These are phyloP conservation scores for Fusarium torulosum DNA, from an alignment of 2,329 filamentous ascomycete species.

Conservation along the genomic window DNA sequence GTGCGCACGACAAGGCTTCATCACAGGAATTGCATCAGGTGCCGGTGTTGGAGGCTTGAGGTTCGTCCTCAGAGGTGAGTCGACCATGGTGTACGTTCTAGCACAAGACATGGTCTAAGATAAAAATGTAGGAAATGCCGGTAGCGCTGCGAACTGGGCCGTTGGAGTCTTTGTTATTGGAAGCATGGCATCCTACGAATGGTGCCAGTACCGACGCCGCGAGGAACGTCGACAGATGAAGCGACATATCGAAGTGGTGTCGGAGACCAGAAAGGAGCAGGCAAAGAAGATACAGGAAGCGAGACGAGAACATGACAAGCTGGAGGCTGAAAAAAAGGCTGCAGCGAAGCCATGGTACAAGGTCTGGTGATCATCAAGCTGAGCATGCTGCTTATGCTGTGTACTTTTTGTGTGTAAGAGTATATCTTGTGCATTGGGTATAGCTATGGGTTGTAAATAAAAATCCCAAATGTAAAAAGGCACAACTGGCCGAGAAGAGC, in stretches of 20 bases:
- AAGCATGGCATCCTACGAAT: constrained; percentile 82
- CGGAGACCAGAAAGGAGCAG: constrained; percentile 64
- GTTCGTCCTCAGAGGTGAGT: constrained; percentile 79
- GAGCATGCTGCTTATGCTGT: constrained; percentile 13
- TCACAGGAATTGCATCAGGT: constrained; percentile 85
- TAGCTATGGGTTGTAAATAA: constrained; percentile 15
- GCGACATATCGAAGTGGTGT: constrained; percentile 77
- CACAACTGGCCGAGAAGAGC: constrained; percentile 5
- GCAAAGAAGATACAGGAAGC: constrained; percentile 61
- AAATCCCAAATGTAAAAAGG: constrained; percentile 19
- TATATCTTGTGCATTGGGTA: constrained; percentile 38
- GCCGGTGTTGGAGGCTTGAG: constrained; percentile 80
- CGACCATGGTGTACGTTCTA: constrained; percentile 1
- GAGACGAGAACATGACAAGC: constrained; percentile 50
- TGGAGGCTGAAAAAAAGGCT: constrained; percentile 52
- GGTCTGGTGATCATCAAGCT: constrained; percentile 61
- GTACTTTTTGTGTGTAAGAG: constrained; percentile 45
- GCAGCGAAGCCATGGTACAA: constrained; percentile 65
- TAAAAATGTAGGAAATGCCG: constrained; percentile 48
- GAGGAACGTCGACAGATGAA: constrained; percentile 87
- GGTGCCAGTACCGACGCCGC: constrained; percentile 80
- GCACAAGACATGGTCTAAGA: constrained; percentile 24
- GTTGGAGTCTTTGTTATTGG: constrained; percentile 80
- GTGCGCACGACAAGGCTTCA: constrained; percentile 84
- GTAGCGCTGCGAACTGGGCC: constrained; percentile 82